Evolutionary conservation across 202 grass and related monocot genomes (phyloP).

Genomic region (Eragrostis tef): DNA sequence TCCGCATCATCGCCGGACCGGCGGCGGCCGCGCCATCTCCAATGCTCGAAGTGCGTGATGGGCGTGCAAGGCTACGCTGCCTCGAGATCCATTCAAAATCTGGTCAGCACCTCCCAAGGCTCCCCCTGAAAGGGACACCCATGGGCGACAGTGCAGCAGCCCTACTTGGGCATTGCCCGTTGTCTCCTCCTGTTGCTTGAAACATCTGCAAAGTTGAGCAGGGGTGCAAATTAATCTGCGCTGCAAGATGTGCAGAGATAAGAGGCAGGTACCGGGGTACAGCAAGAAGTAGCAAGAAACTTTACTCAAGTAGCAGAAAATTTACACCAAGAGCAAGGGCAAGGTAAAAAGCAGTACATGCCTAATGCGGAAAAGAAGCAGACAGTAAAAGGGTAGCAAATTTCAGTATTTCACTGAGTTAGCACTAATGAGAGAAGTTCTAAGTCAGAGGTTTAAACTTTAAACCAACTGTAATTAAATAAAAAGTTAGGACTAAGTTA

Average conservation of each 20-base stretch:
- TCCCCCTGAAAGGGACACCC: slow-evolving; percentile 53
- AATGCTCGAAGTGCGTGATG: slow-evolving; percentile 56
- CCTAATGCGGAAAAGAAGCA: neutral
- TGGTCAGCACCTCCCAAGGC: slow-evolving; percentile 46
- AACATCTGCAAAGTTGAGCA: slow-evolving; percentile 36
- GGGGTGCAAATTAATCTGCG: neutral
- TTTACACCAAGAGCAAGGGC: slow-evolving; percentile 3
- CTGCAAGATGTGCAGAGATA: neutral
- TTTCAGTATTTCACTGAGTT: neutral
- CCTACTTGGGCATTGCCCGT: slow-evolving; percentile 44
- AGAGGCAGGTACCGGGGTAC: neutral
- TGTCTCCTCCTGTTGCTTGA: slow-evolving; percentile 35
- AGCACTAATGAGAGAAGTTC: neutral
- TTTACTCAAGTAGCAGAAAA: neutral
- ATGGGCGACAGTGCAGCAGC: slow-evolving; percentile 41
- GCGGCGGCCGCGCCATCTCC: neutral
- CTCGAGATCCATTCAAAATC: slow-evolving; percentile 66
- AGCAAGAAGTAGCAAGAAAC: slow-evolving; percentile 8
- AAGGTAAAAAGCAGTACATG: slow-evolving; percentile 7
- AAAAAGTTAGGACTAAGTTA: neutral
- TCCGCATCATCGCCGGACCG: slow-evolving; percentile 37
- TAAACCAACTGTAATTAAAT: neutral
- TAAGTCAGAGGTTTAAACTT: neutral
- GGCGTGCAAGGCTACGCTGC: slow-evolving; percentile 19
- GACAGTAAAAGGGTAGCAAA: neutral